phyloP scores from a whole-genome alignment of 257 asterid species.

The Datura wrightii region DNA sequence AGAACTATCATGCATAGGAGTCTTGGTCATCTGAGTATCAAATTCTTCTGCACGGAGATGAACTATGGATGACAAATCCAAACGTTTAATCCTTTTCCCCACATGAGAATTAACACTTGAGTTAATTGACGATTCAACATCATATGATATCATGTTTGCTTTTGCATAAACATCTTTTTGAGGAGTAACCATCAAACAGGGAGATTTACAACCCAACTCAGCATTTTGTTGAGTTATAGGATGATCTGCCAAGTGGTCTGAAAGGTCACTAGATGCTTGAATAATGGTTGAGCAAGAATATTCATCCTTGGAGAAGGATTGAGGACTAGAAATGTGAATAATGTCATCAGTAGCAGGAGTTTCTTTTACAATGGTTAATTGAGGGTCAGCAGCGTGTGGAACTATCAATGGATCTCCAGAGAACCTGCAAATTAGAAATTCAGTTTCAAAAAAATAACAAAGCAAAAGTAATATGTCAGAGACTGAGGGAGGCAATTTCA shows the following conservation, averaged over 20 bases:
- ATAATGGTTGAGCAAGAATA: slow-evolving; percentile 47
- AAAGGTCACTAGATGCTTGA: slow-evolving; percentile 38
- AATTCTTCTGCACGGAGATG: slow-evolving; percentile 45
- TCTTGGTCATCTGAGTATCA: slow-evolving; percentile 42
- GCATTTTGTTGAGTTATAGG: slow-evolving; percentile 42
- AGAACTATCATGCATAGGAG: slow-evolving; percentile 53
- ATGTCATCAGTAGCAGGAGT: slow-evolving; percentile 54
- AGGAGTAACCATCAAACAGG: slow-evolving; percentile 54
- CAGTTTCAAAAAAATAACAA: slow-evolving; percentile 25
- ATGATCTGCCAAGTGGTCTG: slow-evolving; percentile 48
- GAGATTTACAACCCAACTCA: slow-evolving; percentile 46
- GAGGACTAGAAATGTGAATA: slow-evolving; percentile 44
- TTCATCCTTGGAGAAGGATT: slow-evolving; percentile 46
- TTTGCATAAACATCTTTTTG: slow-evolving; percentile 48
- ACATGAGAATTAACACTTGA: slow-evolving; percentile 71
- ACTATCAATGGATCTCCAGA: slow-evolving; percentile 45
- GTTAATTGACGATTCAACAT: slow-evolving; percentile 58
- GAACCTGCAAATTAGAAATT: slow-evolving; percentile 57
- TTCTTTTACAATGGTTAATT: slow-evolving; percentile 66
- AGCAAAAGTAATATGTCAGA: not conserved
- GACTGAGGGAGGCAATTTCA: too few relatives aligned
- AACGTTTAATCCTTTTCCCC: slow-evolving; percentile 68
- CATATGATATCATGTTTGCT: slow-evolving; percentile 44
- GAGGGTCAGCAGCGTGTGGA: slow-evolving; percentile 50
- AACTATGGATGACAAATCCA: slow-evolving; percentile 49